These are phyloP conservation scores for Penicillium corylophilum DNA, from an alignment of 2,329 filamentous ascomycete species.

Conservation along the genomic window DNA sequence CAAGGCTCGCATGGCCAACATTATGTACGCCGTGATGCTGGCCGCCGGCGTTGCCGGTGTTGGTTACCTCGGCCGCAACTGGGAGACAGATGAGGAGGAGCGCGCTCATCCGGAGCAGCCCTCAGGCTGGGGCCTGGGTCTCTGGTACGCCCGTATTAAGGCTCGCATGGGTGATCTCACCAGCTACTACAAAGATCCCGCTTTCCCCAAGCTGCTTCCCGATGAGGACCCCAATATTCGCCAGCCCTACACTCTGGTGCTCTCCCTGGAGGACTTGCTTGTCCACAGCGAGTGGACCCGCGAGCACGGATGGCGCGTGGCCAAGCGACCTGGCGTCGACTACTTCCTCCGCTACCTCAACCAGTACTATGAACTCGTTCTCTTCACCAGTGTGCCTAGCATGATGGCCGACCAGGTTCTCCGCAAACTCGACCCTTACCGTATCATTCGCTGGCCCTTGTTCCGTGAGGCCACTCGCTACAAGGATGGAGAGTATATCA, in stretches of 20 bases:
- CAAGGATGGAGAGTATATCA: constrained; percentile 92
- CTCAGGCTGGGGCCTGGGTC: constrained; percentile 71
- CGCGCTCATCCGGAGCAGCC: constrained; percentile 68
- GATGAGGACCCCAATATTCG: constrained; percentile 70
- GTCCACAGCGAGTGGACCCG: constrained; percentile 93
- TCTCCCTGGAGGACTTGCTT: constrained; percentile 90
- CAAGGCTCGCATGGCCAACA: constrained; percentile 72
- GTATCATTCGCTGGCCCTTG: constrained; percentile 90
- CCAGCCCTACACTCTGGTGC: constrained; percentile 86
- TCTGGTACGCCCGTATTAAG: constrained; percentile 78
- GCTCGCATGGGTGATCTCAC: constrained; percentile 73
- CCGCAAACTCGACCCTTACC: constrained; percentile 91
- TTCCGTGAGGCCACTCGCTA: constrained; percentile 97
- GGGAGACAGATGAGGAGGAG: constrained; percentile 74
- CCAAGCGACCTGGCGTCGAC: constrained; percentile 91
- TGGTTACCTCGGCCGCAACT: constrained; percentile 81
- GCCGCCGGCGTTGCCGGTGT: constrained; percentile 58
- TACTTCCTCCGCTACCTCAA: constrained; percentile 97
- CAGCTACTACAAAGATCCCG: constrained; percentile 93
- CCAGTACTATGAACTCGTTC: constrained; percentile 96
- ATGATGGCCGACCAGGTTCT: constrained; percentile 83
- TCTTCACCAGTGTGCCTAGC: constrained; percentile 88
- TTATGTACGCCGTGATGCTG: constrained; percentile 65
- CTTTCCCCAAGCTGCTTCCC: constrained; percentile 87
- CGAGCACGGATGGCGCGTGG: constrained; percentile 91